A percentile compares a stretch with the other conserved stretches of the same genome.
Evolutionary conservation across 2,329 filamentous ascomycete genomes (phyloP).

Genomic region (Triangularia setosa): DNA sequence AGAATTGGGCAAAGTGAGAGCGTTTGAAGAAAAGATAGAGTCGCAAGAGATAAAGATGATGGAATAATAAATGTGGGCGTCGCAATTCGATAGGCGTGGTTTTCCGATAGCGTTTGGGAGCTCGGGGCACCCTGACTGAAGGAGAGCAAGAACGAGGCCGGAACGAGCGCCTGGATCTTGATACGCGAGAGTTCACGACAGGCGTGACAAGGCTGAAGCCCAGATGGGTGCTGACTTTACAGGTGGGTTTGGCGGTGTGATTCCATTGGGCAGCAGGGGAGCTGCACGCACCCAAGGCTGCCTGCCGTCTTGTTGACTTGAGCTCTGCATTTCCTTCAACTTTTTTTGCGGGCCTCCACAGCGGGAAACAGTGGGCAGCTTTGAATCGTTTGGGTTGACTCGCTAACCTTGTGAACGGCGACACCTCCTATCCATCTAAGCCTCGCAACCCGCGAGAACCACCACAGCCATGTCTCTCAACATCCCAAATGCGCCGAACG

Average conservation of each 20-base stretch:
- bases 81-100: neutral
- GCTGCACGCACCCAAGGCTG: conserved; percentile 23
- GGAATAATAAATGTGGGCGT: neutral
- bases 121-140: neutral
- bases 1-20: neutral
- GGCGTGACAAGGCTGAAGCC: conserved; percentile 21
- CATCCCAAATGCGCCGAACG: conserved; percentile 90
- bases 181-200: neutral
- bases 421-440: conserved; percentile 3
- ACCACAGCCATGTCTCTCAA: conserved; percentile 76
- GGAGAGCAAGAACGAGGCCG: neutral
- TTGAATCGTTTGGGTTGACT: conserved; percentile 9
- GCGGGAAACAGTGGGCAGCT: conserved; percentile 18
- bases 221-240: neutral
- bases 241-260: neutral
- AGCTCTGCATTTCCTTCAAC: conserved; percentile 15
- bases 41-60: neutral
- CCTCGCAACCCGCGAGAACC: conserved; percentile 3
- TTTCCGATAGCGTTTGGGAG: neutral
- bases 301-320: conserved; percentile 19
- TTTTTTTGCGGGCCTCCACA: conserved; percentile 24
- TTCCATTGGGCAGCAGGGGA: conserved; percentile 12
- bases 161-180: neutral
- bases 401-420: neutral
- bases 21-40: neutral